These are phyloP conservation scores for Vararia minispora DNA, from an alignment of 768 basidiomycete species.

Conservation along the genomic window DNA sequence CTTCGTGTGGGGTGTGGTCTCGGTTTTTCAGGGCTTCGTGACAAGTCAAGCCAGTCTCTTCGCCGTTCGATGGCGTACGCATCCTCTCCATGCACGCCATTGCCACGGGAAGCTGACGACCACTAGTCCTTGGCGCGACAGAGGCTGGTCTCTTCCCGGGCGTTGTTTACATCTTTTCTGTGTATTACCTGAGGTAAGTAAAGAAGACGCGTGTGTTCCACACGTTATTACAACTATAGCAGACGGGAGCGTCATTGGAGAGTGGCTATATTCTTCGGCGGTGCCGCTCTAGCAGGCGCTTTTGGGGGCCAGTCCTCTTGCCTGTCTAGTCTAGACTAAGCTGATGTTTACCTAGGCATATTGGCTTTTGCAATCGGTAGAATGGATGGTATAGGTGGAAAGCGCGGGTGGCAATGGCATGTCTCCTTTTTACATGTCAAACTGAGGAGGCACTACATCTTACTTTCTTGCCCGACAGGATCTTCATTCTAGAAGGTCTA, in stretches of 20 bases:
- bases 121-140: conserved; percentile 39
- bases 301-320: conserved; percentile 39
- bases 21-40: conserved; percentile 44
- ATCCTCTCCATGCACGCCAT: not conserved
- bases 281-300: conserved; percentile 50
- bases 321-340: no score
- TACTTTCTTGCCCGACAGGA: conserved; percentile 24
- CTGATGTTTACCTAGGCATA: conserved; percentile 27
- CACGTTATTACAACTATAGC: not conserved
- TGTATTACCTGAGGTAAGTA: conserved; percentile 39
- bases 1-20: conserved; percentile 45
- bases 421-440: not conserved
- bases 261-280: conserved; percentile 53
- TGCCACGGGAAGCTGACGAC: not conserved
- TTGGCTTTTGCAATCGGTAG: conserved; percentile 47
- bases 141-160: conserved; percentile 36
- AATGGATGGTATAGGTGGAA: conserved; percentile 52
- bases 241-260: conserved; percentile 51
- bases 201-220: not conserved
- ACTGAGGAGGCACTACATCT: no score
- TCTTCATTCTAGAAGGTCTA: conserved; percentile 47
- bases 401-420: conserved; percentile 50
- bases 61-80: conserved; percentile 41
- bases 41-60: conserved; percentile 42
- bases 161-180: conserved; percentile 44